Conservation (phyloP, 495 filamentous ascomycete species). For the Tuber aestivum region DNA sequence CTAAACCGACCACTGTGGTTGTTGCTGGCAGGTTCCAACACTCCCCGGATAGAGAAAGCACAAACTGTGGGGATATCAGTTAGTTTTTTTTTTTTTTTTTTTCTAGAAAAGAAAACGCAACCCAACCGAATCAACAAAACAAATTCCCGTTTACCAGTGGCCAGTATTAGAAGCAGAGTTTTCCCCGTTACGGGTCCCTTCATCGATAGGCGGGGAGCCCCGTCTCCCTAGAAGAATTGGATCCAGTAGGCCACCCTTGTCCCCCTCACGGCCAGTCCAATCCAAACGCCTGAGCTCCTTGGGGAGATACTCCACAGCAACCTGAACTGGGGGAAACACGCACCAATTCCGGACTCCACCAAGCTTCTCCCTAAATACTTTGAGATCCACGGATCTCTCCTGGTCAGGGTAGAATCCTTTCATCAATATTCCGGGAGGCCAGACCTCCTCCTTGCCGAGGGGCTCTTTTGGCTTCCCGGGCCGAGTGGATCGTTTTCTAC, state of each 20-base stretch:
- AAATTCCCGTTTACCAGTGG: not conserved
- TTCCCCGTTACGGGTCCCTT: not conserved
- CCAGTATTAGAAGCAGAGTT: not conserved
- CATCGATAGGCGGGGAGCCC: not conserved
- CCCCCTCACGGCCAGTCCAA: conserved; percentile 15
- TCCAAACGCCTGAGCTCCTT: conserved; percentile 22
- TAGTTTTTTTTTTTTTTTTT: no score
- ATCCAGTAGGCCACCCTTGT: not conserved
- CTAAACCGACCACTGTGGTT: not conserved
- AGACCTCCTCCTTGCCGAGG: conserved; percentile 8
- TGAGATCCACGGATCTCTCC: not conserved
- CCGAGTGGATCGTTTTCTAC: not conserved
- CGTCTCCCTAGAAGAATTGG: not conserved
- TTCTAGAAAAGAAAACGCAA: not conserved
- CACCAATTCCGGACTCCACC: conserved; percentile 28
- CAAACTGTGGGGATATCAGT: not conserved
- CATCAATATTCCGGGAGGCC: conserved; percentile 8
- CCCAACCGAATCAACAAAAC: not conserved
- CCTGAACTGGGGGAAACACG: conserved; percentile 22
- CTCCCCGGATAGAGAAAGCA: not conserved
- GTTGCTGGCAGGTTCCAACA: not conserved
- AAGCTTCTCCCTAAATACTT: conserved; percentile 13
- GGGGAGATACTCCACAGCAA: conserved; percentile 30
- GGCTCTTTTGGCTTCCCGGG: not conserved
- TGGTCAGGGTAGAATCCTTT: conserved; percentile 22